phyloP scores from a whole-genome alignment of 2,329 filamentous ascomycete genomes.

The Stenocarpella maydis region DNA sequence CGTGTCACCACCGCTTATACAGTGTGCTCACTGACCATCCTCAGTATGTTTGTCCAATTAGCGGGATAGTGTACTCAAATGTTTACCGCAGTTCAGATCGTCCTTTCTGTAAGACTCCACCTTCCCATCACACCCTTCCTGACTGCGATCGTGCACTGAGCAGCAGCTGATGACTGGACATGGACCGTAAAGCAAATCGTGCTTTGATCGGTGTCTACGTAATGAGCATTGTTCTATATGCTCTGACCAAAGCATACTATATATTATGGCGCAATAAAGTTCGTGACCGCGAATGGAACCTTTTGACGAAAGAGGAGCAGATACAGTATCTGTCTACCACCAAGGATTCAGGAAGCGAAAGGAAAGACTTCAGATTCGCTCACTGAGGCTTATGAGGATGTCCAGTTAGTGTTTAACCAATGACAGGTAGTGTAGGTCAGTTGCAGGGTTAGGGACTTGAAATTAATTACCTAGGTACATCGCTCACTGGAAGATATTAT shows the following conservation, averaged over 20 bases:
- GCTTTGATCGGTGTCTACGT: slow-evolving; percentile 46
- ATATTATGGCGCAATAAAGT: slow-evolving; percentile 54
- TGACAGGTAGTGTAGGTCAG: neutral
- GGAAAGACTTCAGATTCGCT: slow-evolving; percentile 46
- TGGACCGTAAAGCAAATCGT: slow-evolving; percentile 31
- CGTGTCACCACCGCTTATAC: no score
- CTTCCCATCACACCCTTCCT: slow-evolving; percentile 50
- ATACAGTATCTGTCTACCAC: slow-evolving; percentile 44
- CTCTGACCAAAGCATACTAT: slow-evolving; percentile 62
- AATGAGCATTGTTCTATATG: slow-evolving; percentile 58
- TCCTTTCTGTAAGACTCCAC: slow-evolving; percentile 34
- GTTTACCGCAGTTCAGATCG: slow-evolving; percentile 14
- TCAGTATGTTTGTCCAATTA: slow-evolving; percentile 11
- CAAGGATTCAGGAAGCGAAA: slow-evolving; percentile 45
- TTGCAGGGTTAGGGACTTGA: neutral
- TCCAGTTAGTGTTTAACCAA: neutral
- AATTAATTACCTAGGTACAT: no score
- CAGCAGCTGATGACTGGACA: neutral
- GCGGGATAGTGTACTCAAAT: slow-evolving; percentile 13
- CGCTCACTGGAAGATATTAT: no score
- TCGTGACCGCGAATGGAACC: slow-evolving; percentile 54
- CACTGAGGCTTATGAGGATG: slow-evolving; percentile 39
- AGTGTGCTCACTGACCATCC: neutral
- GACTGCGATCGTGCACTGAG: neutral
- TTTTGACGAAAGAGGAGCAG: slow-evolving; percentile 48